Base-by-base conservation (phyloP, 495 filamentous ascomycete species). In the Penicillium silybi region DNA sequence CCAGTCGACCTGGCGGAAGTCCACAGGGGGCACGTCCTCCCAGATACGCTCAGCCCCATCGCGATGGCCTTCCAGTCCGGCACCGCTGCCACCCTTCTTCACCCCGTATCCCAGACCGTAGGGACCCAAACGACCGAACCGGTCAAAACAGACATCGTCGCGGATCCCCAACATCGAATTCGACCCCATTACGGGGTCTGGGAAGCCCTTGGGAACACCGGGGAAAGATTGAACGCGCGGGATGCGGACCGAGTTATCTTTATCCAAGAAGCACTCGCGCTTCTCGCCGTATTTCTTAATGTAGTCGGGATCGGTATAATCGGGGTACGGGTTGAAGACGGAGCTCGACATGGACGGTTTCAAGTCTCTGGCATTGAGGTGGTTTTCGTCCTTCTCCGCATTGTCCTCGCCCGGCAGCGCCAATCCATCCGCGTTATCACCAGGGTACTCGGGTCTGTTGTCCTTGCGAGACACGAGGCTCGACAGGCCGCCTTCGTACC, bases 111-210 rank as follows among this genome's bases (percentile, higher is more conserved):
- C 93, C 46, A 87, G 82, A 0, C 93, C 93, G 58, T 98, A 98
- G 0, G 92, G 85, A 0, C 90, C 95, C 22, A 92, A 78, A 50
- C 89, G 79, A 9, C 95, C 93, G 68, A 87, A 95, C 2, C 93
- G 81, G 46, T 98, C 93, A 69, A 96, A 97, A 73, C 93, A 98
- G 45, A 97, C 79, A 64, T 95, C 88, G 51, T 96, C 83, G 25
- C 84, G 84, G 23, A 96, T 76, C 0, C 85, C 90, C 5, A 97
- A 66, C 39, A 95, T 71, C 4, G 85, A 80, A 63, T 96, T 87
- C 0, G 87, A 90, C 3, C 93, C 93, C 60, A 95, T 81, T 2
- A 88, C 79, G 44, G 88, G 78, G 34, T 90, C 83, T 1, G 93
- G 95, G 66, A 95, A 91, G 0, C 90, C 91, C 40, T 80, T 73